Conservation (phyloP, 495 filamentous ascomycete species). For the Lepraria neglecta region DNA sequence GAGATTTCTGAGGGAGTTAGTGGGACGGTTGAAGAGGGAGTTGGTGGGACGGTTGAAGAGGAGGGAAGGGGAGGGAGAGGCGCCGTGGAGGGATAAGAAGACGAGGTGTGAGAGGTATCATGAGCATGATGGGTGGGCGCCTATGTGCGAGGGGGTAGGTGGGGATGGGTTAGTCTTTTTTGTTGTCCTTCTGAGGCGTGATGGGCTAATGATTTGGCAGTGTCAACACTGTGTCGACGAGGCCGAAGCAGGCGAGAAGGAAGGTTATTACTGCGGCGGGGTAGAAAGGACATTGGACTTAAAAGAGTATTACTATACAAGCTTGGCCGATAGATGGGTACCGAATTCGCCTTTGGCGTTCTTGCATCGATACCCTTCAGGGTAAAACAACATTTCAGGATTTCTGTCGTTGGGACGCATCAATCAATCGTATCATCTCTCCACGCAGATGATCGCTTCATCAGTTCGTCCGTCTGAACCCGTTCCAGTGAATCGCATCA, state of each 20-base stretch:
- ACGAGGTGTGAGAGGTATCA: conserved; percentile 25
- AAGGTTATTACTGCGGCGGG: background rate
- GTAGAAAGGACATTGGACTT: background rate
- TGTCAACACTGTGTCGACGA: background rate
- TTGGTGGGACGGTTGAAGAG: conserved; percentile 27
- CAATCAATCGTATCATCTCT: conserved; percentile 67
- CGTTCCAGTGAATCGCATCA: conserved; percentile 27
- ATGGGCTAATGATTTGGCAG: background rate
- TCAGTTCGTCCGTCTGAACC: conserved; percentile 32
- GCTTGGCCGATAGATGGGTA: too few relatives aligned
- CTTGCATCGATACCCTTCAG: too few relatives aligned
- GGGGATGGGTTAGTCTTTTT: background rate
- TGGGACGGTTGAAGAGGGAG: conserved; percentile 20
- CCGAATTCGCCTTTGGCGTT: too few relatives aligned
- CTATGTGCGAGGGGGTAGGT: conserved; percentile 12
- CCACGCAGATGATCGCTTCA: conserved; percentile 62
- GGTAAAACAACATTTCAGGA: too few relatives aligned
- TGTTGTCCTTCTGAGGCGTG: background rate
- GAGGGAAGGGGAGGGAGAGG: conserved; percentile 21
- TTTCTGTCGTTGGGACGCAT: too few relatives aligned
- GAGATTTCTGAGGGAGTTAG: conserved; percentile 26
- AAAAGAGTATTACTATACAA: background rate
- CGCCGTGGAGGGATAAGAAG: conserved; percentile 23
- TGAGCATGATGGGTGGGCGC: conserved; percentile 23
- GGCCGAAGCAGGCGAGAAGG: background rate